Evolutionary conservation across 2,329 filamentous ascomycete genomes (phyloP), one percentile per base, ranked within the genome.

Genomic region (Elsinoe ampelina): DNA sequence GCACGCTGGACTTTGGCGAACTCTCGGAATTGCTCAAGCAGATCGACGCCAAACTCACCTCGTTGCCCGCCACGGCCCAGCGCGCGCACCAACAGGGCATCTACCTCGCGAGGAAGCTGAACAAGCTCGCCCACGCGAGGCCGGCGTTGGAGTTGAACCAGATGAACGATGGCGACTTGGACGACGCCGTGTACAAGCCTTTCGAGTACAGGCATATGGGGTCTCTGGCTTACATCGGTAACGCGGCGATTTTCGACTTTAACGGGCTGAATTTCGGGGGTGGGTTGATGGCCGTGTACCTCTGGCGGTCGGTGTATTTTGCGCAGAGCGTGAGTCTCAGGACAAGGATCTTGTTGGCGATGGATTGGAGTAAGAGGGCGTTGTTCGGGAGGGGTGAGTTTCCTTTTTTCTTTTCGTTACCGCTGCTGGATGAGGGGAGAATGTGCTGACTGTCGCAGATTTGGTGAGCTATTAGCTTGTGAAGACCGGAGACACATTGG

Each of bases 351-450:
- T 73, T 98, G 66, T 77, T 98, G 72, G 90, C 90, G 15, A 96
- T 98, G 93, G 93, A 98, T 71, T 98, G 93, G 93, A 85, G 83
- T n/a, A 98, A 97, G 81, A 80, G 95, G 69, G 88, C 89, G 11
- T 72, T 98, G 19, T 98, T 98, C 75, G 93, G 93, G 63, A 81
- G 93, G 84, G 93, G 92, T 96, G 73, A 76, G 85, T 76, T 76
- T 39, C 34, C 2, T 11, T 35, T 15, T 10, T 8, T 8, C n/a
- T 17, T 13, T 34, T 2, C 11, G n/a, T 22, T 20, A 36, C 10
- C 11, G 5, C 11, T 4, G 22, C 10, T 30, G 2, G 8, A 11
- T 54, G 13, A 15, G 26, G 20, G 15, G 30, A 11, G 30, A 41
- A n/a, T 11, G 22, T 54, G 38, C 52, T 55, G 52, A 55, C 52